Base-by-base conservation (phyloP, 2,329 filamentous ascomycete species). In the Fusarium verrucosum region DNA sequence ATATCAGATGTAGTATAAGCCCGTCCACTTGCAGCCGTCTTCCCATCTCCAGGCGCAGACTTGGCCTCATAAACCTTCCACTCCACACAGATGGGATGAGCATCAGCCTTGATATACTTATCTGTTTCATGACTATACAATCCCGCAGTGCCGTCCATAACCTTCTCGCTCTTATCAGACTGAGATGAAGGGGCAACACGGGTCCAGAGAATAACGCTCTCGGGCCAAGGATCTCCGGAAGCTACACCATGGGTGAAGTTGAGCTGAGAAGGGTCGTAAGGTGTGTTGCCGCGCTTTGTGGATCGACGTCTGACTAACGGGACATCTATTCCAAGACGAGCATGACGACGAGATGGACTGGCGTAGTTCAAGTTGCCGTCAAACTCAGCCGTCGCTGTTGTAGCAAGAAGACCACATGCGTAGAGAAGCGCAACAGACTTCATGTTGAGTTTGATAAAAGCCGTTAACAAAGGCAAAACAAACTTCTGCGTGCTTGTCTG, bases 1-100 rank as follows among this genome's bases (percentile, higher is more conserved):
- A 92, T 85, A 72, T 92, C 90, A 1, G 85, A 89, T 32, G 84
- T 90, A 0, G 90, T 92, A 71, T 87, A 91, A 1, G 83, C 88
- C 32, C 77, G 83, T 7, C 90, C 90, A 2, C 78, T 79, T 46
- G 83, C 80, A 3, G 85, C 84, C 9, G 85, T 77, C 3, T 78
- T 35, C 17, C 19, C 46, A n/a, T 50, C 4, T 16, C 19, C 70
- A 11, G 76, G 75, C 6, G 36, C 80, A 72, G 65, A 83, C 19
- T 77, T 76, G 14, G 81, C 80, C 17, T 47, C 50, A 32, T 46
- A 64, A 25, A 92, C 83, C 55, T 83, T 84, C 81, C 87, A 92
- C 32, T 88, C 81, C 1, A 92, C 82, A 68, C 90, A 92, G 28
- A 92, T 81, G 0, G 89, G 88, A 8, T 86, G 72, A 2, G 54